phyloP scores from a whole-genome alignment of 495 filamentous ascomycete species.

The Tuber aestivum region DNA sequence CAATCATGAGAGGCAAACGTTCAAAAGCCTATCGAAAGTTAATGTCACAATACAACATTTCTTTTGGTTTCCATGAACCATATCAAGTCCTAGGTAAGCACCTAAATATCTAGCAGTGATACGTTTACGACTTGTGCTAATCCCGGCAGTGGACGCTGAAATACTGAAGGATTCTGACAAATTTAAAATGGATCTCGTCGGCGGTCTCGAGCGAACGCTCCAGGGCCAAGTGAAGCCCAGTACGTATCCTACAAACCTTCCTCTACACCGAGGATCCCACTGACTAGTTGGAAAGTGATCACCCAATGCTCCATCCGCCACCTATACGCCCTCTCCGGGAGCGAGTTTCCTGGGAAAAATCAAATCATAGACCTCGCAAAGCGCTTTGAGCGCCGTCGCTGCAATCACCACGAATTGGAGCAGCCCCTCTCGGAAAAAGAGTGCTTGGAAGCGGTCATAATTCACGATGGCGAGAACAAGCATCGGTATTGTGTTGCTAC shows the following conservation, averaged over 20 bases:
- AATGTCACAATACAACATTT: constrained; percentile 81
- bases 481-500: constrained; percentile 84
- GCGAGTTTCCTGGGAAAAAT: constrained; percentile 51
- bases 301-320: constrained; percentile 66
- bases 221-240: constrained; percentile 80
- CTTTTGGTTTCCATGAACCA: constrained; percentile 81
- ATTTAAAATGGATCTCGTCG: constrained; percentile 76
- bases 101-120: constrained; percentile 17
- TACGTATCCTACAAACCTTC: constrained; percentile 45
- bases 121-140: constrained; percentile 3
- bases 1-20: constrained; percentile 75
- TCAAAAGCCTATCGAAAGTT: constrained; percentile 94
- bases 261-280: not conserved
- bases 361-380: constrained; percentile 63
- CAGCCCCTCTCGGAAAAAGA: constrained; percentile 67
- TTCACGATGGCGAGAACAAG: constrained; percentile 66
- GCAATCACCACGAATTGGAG: constrained; percentile 77
- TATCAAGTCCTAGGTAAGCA: constrained; percentile 77
- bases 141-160: constrained; percentile 61
- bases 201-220: constrained; percentile 64
- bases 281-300: constrained; percentile 48
- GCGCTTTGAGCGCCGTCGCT: constrained; percentile 74
- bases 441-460: constrained; percentile 72
- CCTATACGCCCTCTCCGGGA: constrained; percentile 53
- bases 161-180: constrained; percentile 65